Base-by-base conservation (phyloP, 345 rosid genomes). In the Pugionium dolabratum region DNA sequence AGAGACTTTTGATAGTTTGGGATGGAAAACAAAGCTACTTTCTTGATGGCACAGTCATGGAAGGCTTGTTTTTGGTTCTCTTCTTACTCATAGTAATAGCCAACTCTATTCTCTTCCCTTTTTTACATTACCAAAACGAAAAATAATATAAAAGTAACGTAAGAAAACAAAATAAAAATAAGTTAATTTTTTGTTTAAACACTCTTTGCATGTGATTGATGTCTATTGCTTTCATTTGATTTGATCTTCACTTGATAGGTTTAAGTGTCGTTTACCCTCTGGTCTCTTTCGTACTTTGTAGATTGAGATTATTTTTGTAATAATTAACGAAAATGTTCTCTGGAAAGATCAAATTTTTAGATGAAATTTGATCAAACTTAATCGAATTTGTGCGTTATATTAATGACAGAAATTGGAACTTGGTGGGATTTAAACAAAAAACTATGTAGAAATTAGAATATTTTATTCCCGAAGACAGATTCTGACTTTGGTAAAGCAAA, bases 11-110 rank as follows among this genome's bases (percentile, higher is more conserved):
- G 77, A 47, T 85, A 78, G 80, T 75, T 73, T 71, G 53, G 78
- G 80, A 82, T 77, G 70, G 71, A 76, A 75, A 59, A 79, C 64
- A 67, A 72, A 62, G 40, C 54, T 53, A 84, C 89, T 84, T 88
- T 88, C 87, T 10, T 10, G 61, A 65, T 62, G 76, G 66, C 72
- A 78, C 79, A 73, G 85, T 66, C 65, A 72, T 65, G 77, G 73
- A 79, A 75, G 76, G 76, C 73, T 78, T 71, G 76, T 76, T 85
- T 84, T 53, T 55, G 75, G 59, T 75, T 57, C 50, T 50, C 76
- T 45, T 73, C 46, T 73, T 53, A 44, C 61, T 78, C 74, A 79
- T 61, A 31, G 44, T 64, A 7, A 32, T 50, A 60, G 75, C 79
- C 67, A 78, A 79, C 66, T 78, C 81, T 81, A 66, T 70, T 69